Evolutionary conservation across 176 grass and related monocot species (phyloP).

Genomic region (Neostapfia colusana): DNA sequence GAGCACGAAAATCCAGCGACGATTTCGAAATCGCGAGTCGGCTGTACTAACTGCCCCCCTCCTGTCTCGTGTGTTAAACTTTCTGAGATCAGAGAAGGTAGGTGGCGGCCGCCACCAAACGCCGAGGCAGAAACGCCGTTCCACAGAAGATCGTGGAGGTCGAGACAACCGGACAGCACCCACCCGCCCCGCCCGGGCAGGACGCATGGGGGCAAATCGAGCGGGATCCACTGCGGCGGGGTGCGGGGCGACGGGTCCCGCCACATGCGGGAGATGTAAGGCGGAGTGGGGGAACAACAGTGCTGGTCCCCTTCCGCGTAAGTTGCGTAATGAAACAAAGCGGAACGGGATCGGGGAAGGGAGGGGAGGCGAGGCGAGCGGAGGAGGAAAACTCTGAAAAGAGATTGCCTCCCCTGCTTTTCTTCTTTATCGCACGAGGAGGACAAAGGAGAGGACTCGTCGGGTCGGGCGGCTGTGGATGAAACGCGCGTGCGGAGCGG

Average conservation of each 20-base stretch:
- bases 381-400: too few species aligned
- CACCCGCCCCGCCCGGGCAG: not conserved
- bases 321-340: not conserved
- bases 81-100: not conserved
- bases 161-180: not conserved
- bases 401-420: not conserved
- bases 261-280: conserved; percentile 33
- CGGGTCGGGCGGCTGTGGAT: not conserved
- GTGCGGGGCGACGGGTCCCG: not conserved
- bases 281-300: conserved; percentile 25
- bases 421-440: not conserved
- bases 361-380: not conserved
- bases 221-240: conserved; percentile 7
- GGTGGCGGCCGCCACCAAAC: not conserved
- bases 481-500: not conserved
- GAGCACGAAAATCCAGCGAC: too few species aligned
- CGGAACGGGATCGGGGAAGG: not conserved
- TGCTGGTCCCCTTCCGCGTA: conserved; percentile 23
- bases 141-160: not conserved
- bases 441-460: not conserved
- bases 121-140: not conserved
- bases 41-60: not conserved
- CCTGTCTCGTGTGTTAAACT: not conserved
- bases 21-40: not conserved
- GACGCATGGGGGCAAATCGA: not conserved